Percentiles rank a stretch among this genome's conserved stretches.
Evolutionary conservation across 2,329 filamentous ascomycete species (phyloP).

Genomic region (Sclerotinia borealis): DNA sequence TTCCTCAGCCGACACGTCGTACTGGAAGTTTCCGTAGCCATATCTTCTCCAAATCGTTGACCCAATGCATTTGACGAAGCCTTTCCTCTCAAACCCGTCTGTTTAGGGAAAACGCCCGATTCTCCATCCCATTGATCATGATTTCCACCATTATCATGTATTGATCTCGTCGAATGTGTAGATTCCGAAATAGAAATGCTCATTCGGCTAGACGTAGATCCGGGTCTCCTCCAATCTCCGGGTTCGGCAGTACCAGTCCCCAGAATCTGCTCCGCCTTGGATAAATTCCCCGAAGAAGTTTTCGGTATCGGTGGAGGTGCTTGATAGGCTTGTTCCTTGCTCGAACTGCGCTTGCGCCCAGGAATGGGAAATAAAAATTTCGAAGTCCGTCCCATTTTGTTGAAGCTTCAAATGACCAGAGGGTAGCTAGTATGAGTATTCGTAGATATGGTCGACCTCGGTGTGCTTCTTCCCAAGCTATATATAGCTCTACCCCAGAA

Average conservation of each 20-base stretch:
- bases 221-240: conserved; percentile 25
- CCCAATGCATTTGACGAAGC: conserved; percentile 42
- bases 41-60: conserved; percentile 35
- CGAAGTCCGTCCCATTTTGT: conserved; percentile 32
- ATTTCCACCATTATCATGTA: conserved; percentile 22
- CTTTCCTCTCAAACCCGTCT: conserved; percentile 35
- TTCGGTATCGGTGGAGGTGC: not conserved
- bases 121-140: conserved; percentile 27
- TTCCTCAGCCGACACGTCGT: conserved; percentile 30
- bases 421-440: not conserved
- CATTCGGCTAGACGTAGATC: conserved; percentile 36
- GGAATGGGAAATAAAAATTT: conserved; percentile 35
- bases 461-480: not conserved
- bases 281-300: conserved; percentile 17
- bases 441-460: not conserved
- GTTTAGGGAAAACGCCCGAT: conserved; percentile 23
- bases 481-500: not conserved
- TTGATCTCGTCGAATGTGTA: conserved; percentile 21
- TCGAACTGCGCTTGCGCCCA: conserved; percentile 25
- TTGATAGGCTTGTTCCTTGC: conserved; percentile 14
- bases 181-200: conserved; percentile 36
- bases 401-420: not conserved
- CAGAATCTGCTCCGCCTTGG: conserved; percentile 31
- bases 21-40: conserved; percentile 32
- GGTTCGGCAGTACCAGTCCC: conserved; percentile 16